Conservation (phyloP, 139 green algal species). For the Chlamydomonas sp. region DNA sequence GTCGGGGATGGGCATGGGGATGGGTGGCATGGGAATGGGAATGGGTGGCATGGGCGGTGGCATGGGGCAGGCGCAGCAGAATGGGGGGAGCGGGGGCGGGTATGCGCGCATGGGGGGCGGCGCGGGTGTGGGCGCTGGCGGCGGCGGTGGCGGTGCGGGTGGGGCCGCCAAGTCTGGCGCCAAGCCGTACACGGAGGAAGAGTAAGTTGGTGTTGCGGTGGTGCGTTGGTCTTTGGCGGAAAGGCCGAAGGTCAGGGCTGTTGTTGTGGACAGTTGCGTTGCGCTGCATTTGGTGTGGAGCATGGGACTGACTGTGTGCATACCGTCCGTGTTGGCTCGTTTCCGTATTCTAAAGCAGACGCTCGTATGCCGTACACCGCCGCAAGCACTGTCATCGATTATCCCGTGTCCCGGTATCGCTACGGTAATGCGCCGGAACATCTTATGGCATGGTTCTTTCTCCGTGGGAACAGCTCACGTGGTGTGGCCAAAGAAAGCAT, state of each 20-base stretch:
- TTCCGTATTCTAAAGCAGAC: not conserved
- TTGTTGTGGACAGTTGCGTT: too few species aligned
- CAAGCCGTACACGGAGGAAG: constrained; percentile 40
- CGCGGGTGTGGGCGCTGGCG: not conserved
- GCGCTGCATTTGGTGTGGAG: too few species aligned
- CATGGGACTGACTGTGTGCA: too few species aligned
- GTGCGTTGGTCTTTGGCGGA: not conserved
- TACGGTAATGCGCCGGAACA: not conserved
- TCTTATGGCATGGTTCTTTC: not conserved
- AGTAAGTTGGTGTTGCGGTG: constrained; percentile 21
- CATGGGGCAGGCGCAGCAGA: not conserved
- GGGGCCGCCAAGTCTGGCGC: constrained; percentile 18
- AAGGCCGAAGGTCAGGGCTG: too few species aligned
- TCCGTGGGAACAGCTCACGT: not conserved
- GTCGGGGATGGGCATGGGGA: not conserved
- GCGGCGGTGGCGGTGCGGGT: constrained; percentile 1
- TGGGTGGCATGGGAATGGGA: not conserved
- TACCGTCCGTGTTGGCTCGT: not conserved
- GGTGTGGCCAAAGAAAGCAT: not conserved
- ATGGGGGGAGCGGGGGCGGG: too few species aligned
- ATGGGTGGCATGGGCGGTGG: not conserved
- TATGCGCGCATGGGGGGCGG: not conserved
- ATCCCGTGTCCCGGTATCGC: not conserved
- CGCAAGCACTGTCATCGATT: not conserved
- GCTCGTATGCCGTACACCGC: not conserved